Evolutionary conservation across 1,284 basidiomycete genomes (phyloP), one percentile per base, ranked within the genome.

Genomic region (Apiotrichum porosum): DNA sequence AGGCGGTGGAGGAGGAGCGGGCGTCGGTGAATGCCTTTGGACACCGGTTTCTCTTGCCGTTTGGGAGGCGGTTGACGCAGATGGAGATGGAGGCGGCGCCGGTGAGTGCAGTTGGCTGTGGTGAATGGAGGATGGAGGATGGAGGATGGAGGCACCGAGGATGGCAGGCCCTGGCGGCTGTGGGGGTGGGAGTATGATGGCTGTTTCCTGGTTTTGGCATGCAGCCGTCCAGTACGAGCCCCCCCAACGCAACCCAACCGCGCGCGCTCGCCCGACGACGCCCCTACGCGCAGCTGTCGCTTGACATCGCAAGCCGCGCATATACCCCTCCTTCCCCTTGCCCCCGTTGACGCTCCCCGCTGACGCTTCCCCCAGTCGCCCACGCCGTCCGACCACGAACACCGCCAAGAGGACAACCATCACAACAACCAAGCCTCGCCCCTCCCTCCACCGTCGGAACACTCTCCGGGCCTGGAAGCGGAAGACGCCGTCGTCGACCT

Each of bases 11-110:
- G 22, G 58, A 61, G 32, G 64, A 66, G 21, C 55, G 64, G 62
- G 53, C 55, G 19, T 37, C 56, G n/a, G 57, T 65, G 21, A 65
- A 66, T 33, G 53, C 57, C 44, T 72, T 71, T 44, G 70, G 70
- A 9, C 58, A 68, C 47, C 54, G 66, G 0, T 72, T 72, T 56
- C 49, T 72, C 2, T 49, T 71, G 18, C 70, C 70, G 6, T 62
- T 61, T 22, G 70, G 70, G 13, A 41, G 67, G 26, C 41, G 65
- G 17, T 55, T 60, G 44, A 72, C 70, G n/a, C 68, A 69, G 47
- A 65, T 66, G 57, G 68, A 72, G 54, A 58, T 66, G 51, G 70
- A 72, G 39, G 58, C 60, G n/a, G 65, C 61, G 4, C 61, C 64
- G 14, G 69, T 71, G 42, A 45, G 65, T 61, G n/a, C 21, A 12